phyloP scores from a whole-genome alignment of 1,284 basidiomycete species.

The Tilletia setariae region DNA sequence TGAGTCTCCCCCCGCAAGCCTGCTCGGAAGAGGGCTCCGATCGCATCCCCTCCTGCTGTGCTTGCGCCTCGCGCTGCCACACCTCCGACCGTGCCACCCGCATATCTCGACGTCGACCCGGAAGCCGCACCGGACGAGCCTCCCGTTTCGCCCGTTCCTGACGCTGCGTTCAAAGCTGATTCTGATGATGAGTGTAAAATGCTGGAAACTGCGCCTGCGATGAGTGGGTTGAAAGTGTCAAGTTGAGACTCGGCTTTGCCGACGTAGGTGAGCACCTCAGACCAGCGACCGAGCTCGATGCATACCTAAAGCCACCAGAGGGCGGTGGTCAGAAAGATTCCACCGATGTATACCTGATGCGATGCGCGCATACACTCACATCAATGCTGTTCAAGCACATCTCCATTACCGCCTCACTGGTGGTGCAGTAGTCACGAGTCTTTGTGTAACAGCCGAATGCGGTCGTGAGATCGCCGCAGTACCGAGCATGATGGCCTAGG shows the following conservation, averaged over 20 bases:
- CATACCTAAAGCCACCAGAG: not conserved
- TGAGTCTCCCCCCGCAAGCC: slow-evolving; percentile 22
- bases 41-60: slow-evolving; percentile 42
- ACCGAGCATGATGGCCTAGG: slow-evolving; percentile 70
- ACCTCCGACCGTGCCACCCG: slow-evolving; percentile 24
- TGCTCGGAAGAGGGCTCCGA: slow-evolving; percentile 49
- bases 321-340: no score
- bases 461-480: slow-evolving; percentile 66
- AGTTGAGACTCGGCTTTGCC: slow-evolving; percentile 85
- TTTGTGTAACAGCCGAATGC: slow-evolving; percentile 77
- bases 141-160: slow-evolving; percentile 15
- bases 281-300: slow-evolving; percentile 74
- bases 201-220: slow-evolving; percentile 20
- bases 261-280: slow-evolving; percentile 77
- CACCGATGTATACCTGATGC: slow-evolving; percentile 7
- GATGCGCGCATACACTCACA: slow-evolving; percentile 18
- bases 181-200: slow-evolving; percentile 16
- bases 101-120: slow-evolving; percentile 18
- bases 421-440: slow-evolving; percentile 79
- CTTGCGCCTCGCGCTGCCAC: slow-evolving; percentile 28
- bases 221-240: slow-evolving; percentile 61
- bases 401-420: slow-evolving; percentile 76
- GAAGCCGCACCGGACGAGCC: slow-evolving; percentile 20
- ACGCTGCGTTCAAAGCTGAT: slow-evolving; percentile 22
- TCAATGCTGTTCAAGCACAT: slow-evolving; percentile 58